Evolutionary conservation across 352 stramenopile genomes (phyloP).

Genomic region (Aphanomyces euteiches): DNA sequence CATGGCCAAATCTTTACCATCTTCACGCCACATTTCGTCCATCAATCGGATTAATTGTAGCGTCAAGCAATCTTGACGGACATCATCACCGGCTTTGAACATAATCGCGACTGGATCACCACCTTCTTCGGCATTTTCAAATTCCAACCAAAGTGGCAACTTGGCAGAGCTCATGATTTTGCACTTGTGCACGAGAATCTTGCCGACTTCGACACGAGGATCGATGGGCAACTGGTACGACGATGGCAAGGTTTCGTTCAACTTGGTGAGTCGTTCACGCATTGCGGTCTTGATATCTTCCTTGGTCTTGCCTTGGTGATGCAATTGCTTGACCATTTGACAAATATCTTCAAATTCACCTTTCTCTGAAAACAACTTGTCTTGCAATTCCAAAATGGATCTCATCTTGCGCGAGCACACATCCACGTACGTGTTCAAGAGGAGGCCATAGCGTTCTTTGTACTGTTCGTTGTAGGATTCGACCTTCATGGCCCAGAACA

Average conservation of each 20-base stretch:
- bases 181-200: constrained; percentile 84
- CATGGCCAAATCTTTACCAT: constrained; percentile 89
- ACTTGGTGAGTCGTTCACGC: constrained; percentile 64
- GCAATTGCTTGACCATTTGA: constrained; percentile 44
- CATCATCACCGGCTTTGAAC: constrained; percentile 93
- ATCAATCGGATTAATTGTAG: constrained; percentile 90
- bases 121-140: constrained; percentile 74
- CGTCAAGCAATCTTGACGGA: constrained; percentile 93
- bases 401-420: constrained; percentile 89
- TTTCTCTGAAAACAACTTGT: constrained; percentile 75
- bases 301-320: constrained; percentile 53
- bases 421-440: constrained; percentile 82
- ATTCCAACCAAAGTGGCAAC: constrained; percentile 84
- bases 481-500: constrained; percentile 89
- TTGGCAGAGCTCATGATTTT: constrained; percentile 88
- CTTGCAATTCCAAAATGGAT: constrained; percentile 86
- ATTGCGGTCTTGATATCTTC: constrained; percentile 84
- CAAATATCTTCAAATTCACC: constrained; percentile 82
- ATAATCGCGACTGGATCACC: constrained; percentile 84
- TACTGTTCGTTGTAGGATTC: constrained; percentile 82
- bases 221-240: constrained; percentile 88
- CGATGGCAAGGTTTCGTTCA: constrained; percentile 76
- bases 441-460: constrained; percentile 71
- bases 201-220: constrained; percentile 79
- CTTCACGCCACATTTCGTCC: constrained; percentile 91